These are phyloP conservation scores for Diaporthe eres DNA, from an alignment of 2,329 filamentous ascomycete species.

Conservation along the genomic window DNA sequence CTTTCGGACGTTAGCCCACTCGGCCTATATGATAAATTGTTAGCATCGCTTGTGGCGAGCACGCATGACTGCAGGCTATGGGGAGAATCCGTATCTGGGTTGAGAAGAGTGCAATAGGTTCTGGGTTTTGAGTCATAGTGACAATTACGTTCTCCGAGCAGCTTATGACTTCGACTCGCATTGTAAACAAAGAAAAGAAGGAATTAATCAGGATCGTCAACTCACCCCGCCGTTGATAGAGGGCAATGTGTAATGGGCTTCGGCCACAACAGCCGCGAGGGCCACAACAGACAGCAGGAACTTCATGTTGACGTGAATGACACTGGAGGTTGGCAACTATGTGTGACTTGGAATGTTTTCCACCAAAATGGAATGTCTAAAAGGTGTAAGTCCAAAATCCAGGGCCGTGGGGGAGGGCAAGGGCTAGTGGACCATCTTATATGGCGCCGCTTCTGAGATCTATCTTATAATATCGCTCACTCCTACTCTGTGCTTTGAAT, in stretches of 20 bases:
- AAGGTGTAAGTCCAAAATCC: too few relatives aligned
- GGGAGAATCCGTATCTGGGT: background rate
- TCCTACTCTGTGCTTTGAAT: background rate
- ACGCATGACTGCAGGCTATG: background rate
- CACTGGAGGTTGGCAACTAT: background rate
- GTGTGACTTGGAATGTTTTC: background rate
- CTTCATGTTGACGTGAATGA: slow-evolving; percentile 4
- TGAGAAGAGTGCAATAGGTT: background rate
- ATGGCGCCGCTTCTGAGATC: background rate
- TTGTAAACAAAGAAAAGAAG: background rate
- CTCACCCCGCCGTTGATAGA: slow-evolving; percentile 34
- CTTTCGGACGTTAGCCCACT: slow-evolving; percentile 63
- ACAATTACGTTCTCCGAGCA: background rate
- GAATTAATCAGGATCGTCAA: background rate
- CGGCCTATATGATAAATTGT: slow-evolving; percentile 40
- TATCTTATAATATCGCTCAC: background rate
- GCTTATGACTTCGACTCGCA: too few relatives aligned
- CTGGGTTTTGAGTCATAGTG: background rate
- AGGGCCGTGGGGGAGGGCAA: too few relatives aligned
- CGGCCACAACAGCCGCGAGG: slow-evolving; percentile 8
- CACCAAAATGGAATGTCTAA: background rate
- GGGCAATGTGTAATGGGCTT: slow-evolving; percentile 31
- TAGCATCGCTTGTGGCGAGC: background rate
- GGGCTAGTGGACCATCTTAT: background rate
- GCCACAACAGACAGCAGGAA: slow-evolving; percentile 5